Evolutionary conservation across 106 monocot genomes (phyloP).

Genomic region (Posidonia australis): DNA sequence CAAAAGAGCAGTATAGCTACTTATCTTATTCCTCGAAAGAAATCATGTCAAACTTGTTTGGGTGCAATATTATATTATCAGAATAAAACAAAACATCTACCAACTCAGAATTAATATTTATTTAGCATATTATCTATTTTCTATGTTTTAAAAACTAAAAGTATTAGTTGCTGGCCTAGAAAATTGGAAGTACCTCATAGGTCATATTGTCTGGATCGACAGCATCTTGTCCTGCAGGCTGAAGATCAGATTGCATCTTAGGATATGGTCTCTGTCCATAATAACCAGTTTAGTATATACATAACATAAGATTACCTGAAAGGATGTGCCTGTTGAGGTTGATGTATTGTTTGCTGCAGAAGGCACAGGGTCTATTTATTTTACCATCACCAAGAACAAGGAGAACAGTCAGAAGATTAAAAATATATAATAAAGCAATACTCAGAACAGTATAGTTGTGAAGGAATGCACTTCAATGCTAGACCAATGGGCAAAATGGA

Average conservation of each 20-base stretch:
- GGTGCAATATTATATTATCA: too few species aligned
- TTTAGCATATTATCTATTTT: not conserved
- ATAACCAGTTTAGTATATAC: not conserved
- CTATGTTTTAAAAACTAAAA: not conserved
- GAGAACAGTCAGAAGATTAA: not conserved
- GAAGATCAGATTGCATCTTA: not conserved
- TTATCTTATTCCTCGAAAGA: too few species aligned
- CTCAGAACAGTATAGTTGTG: too few species aligned
- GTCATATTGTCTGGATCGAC: constrained; percentile 80
- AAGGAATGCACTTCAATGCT: too few species aligned
- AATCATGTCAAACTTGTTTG: too few species aligned
- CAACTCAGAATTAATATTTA: too few species aligned
- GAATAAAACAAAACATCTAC: too few species aligned
- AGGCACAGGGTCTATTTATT: constrained; percentile 5
- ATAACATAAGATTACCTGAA: constrained; percentile 21
- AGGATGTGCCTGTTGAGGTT: constrained; percentile 15
- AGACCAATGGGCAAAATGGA: too few species aligned
- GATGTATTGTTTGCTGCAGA: constrained; percentile 12
- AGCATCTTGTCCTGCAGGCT: constrained; percentile 43
- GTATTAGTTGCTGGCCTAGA: not conserved
- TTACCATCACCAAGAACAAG: constrained; percentile 4
- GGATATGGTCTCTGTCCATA: not conserved
- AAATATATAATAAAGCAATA: too few species aligned
- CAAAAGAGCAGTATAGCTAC: too few species aligned
- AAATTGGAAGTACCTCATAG: constrained; percentile 47